These are phyloP conservation scores for Alternaria sp. DNA, from an alignment of 2,329 filamentous ascomycete species.

Conservation along the genomic window DNA sequence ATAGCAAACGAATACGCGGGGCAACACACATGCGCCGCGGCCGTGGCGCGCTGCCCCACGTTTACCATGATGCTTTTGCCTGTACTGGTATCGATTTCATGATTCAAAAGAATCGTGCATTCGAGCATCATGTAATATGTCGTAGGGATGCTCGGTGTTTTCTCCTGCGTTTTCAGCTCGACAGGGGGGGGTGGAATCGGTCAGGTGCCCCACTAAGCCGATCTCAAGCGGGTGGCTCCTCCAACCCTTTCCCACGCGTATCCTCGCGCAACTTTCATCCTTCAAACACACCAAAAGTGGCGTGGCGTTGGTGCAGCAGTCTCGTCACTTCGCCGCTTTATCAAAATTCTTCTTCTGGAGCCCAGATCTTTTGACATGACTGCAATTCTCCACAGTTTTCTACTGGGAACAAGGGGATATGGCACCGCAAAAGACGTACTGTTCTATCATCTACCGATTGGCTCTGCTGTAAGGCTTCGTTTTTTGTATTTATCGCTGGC, in stretches of 20 bases:
- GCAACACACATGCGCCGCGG: slow-evolving; percentile 33
- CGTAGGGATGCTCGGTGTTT: slow-evolving; percentile 25
- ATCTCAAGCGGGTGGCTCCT: slow-evolving; percentile 28
- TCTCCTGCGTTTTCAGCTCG: slow-evolving; percentile 42
- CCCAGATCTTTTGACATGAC: no score
- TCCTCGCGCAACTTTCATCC: slow-evolving; percentile 9
- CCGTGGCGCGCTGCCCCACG: slow-evolving; percentile 42
- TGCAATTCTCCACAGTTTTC: no score
- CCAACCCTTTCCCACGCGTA: slow-evolving; percentile 9
- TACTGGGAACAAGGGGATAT: no score
- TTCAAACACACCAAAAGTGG: not conserved
- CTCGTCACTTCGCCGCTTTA: not conserved
- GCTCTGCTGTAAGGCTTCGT: no score
- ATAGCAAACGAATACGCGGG: slow-evolving; percentile 33
- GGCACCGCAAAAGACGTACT: no score
- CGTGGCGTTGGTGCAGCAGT: not conserved
- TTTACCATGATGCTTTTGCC: slow-evolving; percentile 18
- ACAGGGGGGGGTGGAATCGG: slow-evolving; percentile 33
- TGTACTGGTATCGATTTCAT: slow-evolving; percentile 14
- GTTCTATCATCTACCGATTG: no score
- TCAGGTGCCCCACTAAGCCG: slow-evolving; percentile 33
- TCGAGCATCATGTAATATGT: slow-evolving; percentile 38
- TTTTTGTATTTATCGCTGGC: no score
- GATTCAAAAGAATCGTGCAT: slow-evolving; percentile 30
- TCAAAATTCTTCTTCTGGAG: not conserved